Evolutionary conservation across 2,329 filamentous ascomycete species (phyloP).

Genomic region (Pseudogymnoascus sp.): DNA sequence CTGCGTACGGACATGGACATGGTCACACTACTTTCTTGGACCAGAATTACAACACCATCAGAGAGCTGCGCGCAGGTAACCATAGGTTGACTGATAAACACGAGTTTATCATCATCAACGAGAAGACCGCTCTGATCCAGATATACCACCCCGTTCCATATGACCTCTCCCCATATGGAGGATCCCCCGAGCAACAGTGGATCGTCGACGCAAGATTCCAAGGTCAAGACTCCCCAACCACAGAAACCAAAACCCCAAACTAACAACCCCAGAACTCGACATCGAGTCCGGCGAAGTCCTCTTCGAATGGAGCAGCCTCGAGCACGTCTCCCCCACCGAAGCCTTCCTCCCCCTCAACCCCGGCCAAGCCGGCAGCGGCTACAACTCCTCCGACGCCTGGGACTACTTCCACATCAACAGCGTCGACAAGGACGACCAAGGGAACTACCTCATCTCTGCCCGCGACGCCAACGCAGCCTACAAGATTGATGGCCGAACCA

Average conservation of each 20-base stretch:
- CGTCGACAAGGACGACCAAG: conserved; percentile 33
- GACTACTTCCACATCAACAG: conserved; percentile 31
- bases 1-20: conserved; percentile 46
- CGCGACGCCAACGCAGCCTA: conserved; percentile 40
- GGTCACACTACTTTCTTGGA: conserved; percentile 48
- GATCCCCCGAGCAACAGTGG: conserved; percentile 44
- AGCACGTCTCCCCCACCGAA: conserved; percentile 42
- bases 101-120: conserved; percentile 48
- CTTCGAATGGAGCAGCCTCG: conserved; percentile 54
- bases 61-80: conserved; percentile 45
- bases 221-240: conserved; percentile 30
- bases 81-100: conserved; percentile 48
- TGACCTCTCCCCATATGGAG: conserved; percentile 41
- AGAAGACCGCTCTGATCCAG: conserved; percentile 46
- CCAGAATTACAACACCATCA: conserved; percentile 48
- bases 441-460: conserved; percentile 43
- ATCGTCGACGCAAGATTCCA: conserved; percentile 50
- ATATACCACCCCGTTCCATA: conserved; percentile 45
- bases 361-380: conserved; percentile 35
- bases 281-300: conserved; percentile 45
- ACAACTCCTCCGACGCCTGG: conserved; percentile 37
- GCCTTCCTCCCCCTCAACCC: conserved; percentile 40
- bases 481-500: conserved; percentile 40
- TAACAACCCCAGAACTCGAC: conserved; percentile 19
- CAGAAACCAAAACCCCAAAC: conserved; percentile 20